Conservation (phyloP, 345 rosid species). For the Dipteronia sinensis region DNA sequence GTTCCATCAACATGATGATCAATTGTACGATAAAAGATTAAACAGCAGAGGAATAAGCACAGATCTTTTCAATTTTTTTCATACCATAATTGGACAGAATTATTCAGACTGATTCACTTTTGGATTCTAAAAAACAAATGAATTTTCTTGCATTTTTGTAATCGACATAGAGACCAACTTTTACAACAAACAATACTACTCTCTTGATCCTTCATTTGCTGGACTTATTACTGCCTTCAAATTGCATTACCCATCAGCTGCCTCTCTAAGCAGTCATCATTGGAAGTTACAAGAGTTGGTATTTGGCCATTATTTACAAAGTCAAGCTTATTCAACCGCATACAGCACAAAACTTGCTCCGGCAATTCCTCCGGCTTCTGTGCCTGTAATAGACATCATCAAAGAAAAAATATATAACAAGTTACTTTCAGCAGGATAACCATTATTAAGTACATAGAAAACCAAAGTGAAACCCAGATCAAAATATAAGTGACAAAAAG, state of each 20-base stretch:
- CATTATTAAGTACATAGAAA: neutral
- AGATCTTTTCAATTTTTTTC: neutral
- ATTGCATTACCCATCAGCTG: neutral
- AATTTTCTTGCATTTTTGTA: neutral
- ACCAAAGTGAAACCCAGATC: neutral
- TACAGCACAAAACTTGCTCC: conserved; percentile 76
- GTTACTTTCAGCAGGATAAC: neutral
- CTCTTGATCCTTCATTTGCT: neutral
- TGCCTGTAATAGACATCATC: conserved; percentile 44
- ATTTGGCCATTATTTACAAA: conserved; percentile 72
- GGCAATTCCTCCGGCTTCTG: conserved; percentile 85
- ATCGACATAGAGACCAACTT: neutral
- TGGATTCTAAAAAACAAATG: neutral
- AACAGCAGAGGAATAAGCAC: neutral
- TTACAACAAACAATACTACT: neutral
- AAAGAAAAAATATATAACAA: neutral
- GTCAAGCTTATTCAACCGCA: conserved; percentile 70
- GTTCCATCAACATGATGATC: neutral
- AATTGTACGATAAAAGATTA: neutral
- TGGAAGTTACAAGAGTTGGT: conserved; percentile 52
- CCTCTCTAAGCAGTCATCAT: conserved; percentile 25
- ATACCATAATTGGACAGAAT: neutral
- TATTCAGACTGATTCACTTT: neutral
- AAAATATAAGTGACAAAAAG: neutral
- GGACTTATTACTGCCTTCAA: neutral